Evolutionary conservation across 768 basidiomycete species (phyloP), one percentile per base, ranked within the genome.

Genomic region (Pleurotus eryngii): DNA sequence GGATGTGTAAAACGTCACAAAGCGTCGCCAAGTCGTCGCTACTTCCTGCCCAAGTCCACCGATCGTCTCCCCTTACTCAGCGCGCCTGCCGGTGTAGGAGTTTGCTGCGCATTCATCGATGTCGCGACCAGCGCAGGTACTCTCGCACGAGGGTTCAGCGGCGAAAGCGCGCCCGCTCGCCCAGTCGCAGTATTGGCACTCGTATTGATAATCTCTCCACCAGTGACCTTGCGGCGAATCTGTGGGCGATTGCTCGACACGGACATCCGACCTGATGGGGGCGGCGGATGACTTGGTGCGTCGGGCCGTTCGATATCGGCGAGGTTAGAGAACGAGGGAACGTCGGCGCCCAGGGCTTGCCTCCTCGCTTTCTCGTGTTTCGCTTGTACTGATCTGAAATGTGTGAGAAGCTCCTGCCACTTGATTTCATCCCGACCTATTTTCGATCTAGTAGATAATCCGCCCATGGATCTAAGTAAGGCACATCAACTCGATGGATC

Each of bases 331-430:
- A 85, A 80, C 1, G 83, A 72, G 2, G 80, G 68, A 0, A 69
- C 74, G 56, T 93, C 89, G 12, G 79, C 72, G n/a, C 89, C 89
- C 5, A 88, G 73, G 0, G 86, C 84, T 61, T 85, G 87, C 38
- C 95, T 79, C 26, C 95, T 84, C 3, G 94, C 84, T 67, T 95
- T 95, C 74, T 98, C 95, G 67, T 98, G 95, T 63, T 86, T 89
- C 35, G 81, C 78, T 71, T 99, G 97, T 1, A 97, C 86, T 0
- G 83, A 76, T 15, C 95, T 87, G 77, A 99, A 99, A 70, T 99
- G 97, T 3, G 81, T 79, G 8, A 98, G 81, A 0, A 99, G 80
- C 59, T 98, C 97, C 66, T 88, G 87, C 97, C 97, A 99, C 68
- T 97, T 98, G 68, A 99, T 97, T 54, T 97, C 94, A 43, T 92